Evolutionary conservation across 2,329 filamentous ascomycete species (phyloP).

Genomic region (Ophiostoma sp.): DNA sequence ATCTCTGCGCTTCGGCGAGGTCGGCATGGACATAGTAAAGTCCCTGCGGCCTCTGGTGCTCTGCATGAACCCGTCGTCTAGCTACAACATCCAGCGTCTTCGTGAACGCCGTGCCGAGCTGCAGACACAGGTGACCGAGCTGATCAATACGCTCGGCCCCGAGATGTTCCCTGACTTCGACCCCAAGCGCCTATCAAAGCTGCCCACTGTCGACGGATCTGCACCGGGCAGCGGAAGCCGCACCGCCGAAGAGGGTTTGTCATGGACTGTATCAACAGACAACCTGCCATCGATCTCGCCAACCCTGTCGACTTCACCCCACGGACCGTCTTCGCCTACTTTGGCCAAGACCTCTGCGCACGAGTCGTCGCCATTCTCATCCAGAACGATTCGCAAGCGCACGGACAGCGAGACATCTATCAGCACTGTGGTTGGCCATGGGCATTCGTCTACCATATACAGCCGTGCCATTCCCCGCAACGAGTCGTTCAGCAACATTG

Average conservation of each 20-base stretch:
- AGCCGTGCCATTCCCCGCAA: slow-evolving; percentile 65
- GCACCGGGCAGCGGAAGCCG: slow-evolving; percentile 16
- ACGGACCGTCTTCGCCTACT: slow-evolving; percentile 12
- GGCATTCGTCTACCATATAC: slow-evolving; percentile 45
- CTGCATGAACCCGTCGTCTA: slow-evolving; percentile 76
- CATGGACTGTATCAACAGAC: slow-evolving; percentile 27
- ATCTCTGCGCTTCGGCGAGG: slow-evolving; percentile 87
- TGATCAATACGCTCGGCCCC: slow-evolving; percentile 92
- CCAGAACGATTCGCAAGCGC: slow-evolving; percentile 30
- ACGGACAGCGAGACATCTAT: slow-evolving; percentile 47
- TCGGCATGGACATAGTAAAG: slow-evolving; percentile 98
- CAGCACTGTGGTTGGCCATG: slow-evolving; percentile 28
- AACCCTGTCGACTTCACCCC: slow-evolving; percentile 10
- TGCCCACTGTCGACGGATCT: slow-evolving; percentile 42
- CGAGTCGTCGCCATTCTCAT: background rate
- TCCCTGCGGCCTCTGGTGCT: slow-evolving; percentile 82
- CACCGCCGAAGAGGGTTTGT: background rate
- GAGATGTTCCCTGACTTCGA: slow-evolving; percentile 98
- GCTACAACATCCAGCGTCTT: slow-evolving; percentile 76
- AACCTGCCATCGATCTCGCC: slow-evolving; percentile 10
- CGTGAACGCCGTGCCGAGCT: slow-evolving; percentile 67
- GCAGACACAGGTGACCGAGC: slow-evolving; percentile 74
- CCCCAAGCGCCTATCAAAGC: slow-evolving; percentile 61
- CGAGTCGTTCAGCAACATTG: slow-evolving; percentile 89
- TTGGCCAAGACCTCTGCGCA: background rate